Percentiles rank a stretch among this genome's conserved stretches.
phyloP scores from a whole-genome alignment of 345 rosid genomes.

The Eucalyptus regnans region DNA sequence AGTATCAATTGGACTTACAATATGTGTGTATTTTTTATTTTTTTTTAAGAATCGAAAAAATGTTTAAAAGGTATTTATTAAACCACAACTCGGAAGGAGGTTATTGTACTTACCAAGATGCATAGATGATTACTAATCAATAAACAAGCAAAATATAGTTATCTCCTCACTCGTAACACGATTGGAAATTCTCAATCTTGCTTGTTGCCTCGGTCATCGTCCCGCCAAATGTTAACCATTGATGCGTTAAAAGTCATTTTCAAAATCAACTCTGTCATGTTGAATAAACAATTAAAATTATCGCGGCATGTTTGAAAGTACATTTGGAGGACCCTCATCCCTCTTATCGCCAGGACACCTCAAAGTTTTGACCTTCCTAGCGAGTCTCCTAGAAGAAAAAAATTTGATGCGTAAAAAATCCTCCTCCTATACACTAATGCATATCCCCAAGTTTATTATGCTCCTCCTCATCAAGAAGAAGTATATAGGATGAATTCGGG shows the following conservation, averaged over 20 bases:
- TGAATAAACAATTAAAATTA: neutral
- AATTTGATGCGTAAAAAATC: too few species aligned
- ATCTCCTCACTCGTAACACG: neutral
- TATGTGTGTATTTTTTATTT: too few species aligned
- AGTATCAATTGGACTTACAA: too few species aligned
- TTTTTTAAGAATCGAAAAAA: fast-evolving
- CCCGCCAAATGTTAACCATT: neutral
- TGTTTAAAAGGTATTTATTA: too few species aligned
- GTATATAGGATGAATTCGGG: too few species aligned
- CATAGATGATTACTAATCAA: neutral
- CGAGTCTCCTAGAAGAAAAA: neutral
- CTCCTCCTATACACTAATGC: neutral
- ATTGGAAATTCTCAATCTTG: neutral
- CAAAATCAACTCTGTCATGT: neutral
- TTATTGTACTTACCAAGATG: neutral
- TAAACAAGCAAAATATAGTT: neutral
- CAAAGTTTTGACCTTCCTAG: neutral
- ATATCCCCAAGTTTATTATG: too few species aligned
- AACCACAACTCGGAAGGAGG: too few species aligned
- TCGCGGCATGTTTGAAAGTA: neutral
- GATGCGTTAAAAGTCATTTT: neutral
- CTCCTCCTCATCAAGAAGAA: neutral
- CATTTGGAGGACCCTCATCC: neutral
- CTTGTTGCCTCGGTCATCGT: fast-evolving
- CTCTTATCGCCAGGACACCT: neutral